These are phyloP conservation scores for Paxillus involutus DNA, from an alignment of 768 basidiomycete species.

Conservation along the genomic window DNA sequence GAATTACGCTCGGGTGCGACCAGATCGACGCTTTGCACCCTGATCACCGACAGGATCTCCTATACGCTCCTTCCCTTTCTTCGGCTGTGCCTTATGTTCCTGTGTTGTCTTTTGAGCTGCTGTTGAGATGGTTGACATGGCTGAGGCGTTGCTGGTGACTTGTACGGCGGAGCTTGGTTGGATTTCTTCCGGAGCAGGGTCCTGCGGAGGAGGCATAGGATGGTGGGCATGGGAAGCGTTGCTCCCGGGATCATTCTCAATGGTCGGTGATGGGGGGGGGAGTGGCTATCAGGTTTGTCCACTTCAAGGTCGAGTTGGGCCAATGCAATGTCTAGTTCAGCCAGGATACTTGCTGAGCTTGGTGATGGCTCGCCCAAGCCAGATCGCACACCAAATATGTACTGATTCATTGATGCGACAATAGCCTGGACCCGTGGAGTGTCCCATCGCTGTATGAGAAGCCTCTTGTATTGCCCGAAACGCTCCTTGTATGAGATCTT, in stretches of 20 bases:
- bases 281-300: not conserved
- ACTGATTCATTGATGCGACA: not conserved
- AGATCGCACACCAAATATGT: not conserved
- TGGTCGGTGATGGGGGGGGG: not conserved
- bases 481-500: not conserved
- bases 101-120: not conserved
- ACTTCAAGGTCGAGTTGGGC: not conserved
- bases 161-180: not conserved
- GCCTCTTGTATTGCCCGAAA: not conserved
- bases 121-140: not conserved
- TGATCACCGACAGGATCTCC: not conserved
- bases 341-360: not conserved
- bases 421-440: not conserved
- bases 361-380: not conserved
- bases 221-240: not conserved
- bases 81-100: not conserved
- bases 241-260: not conserved
- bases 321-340: not conserved
- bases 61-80: not conserved
- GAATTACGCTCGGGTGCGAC: not conserved
- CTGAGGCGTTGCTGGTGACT: not conserved
- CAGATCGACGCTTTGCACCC: not conserved
- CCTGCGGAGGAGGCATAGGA: not conserved
- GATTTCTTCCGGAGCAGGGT: not conserved
- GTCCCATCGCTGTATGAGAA: not conserved